phyloP scores from a whole-genome alignment of 495 filamentous ascomycete genomes.

The Daldinia vernicosa region DNA sequence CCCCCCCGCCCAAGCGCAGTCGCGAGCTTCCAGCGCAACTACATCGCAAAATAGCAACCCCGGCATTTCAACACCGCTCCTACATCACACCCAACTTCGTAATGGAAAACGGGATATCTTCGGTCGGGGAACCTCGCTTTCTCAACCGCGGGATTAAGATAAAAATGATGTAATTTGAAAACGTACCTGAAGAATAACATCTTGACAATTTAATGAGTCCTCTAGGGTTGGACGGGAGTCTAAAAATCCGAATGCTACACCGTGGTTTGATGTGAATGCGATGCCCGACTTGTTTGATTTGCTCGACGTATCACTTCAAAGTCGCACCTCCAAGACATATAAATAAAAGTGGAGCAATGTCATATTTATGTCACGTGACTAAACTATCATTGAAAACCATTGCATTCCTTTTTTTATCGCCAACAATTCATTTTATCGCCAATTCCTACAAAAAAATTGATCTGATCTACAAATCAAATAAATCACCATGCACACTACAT shows the following conservation, averaged over 20 bases:
- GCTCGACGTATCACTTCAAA: background rate
- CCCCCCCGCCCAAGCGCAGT: background rate
- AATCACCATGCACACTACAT: background rate
- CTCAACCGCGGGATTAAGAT: background rate
- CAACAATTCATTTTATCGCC: too few species aligned
- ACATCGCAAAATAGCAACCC: background rate
- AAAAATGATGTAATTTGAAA: background rate
- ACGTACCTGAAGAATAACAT: conserved; percentile 71
- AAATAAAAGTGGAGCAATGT: background rate
- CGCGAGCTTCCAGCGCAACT: background rate
- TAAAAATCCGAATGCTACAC: conserved; percentile 17
- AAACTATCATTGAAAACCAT: background rate
- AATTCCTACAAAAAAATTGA: background rate
- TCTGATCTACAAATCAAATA: background rate
- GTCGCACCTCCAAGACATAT: background rate
- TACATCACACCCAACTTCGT: background rate
- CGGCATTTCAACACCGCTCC: background rate
- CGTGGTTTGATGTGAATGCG: conserved; percentile 7
- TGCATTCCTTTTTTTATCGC: background rate
- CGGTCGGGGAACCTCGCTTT: background rate
- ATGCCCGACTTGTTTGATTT: conserved; percentile 23
- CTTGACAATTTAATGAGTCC: conserved; percentile 16
- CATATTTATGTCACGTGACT: background rate
- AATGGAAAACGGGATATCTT: background rate
- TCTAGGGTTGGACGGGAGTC: background rate